Percentiles rank a stretch among this genome's conserved stretches.
Conservation (phyloP, 768 basidiomycete genomes). For the Pleurotus sapidus region DNA sequence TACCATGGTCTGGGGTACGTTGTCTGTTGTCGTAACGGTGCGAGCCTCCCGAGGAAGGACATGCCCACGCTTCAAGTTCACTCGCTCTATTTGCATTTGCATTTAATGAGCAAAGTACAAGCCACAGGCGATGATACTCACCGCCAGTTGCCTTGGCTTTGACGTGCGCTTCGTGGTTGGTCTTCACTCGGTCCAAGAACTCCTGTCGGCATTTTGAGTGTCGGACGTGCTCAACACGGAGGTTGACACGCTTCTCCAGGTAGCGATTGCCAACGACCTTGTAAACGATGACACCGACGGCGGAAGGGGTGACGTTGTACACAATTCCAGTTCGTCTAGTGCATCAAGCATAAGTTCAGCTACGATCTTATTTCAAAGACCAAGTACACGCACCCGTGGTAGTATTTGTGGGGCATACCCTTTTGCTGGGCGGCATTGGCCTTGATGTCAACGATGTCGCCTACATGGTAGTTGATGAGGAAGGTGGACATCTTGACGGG, state of each 20-base stretch:
- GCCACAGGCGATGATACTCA: slow-evolving; percentile 35
- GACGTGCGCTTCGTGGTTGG: slow-evolving; percentile 79
- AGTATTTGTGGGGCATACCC: slow-evolving; percentile 99
- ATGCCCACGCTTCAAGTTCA: slow-evolving; percentile 85
- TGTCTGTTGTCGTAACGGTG: slow-evolving; percentile 68
- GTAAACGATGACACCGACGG: slow-evolving; percentile 96
- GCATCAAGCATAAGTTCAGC: background rate
- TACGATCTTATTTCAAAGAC: background rate
- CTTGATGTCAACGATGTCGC: slow-evolving; percentile 99
- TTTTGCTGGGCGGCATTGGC: slow-evolving; percentile 99
- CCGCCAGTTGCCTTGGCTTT: slow-evolving; percentile 91
- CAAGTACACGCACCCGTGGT: slow-evolving; percentile 75
- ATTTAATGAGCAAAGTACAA: background rate
- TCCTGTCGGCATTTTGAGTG: slow-evolving; percentile 98
- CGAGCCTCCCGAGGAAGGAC: slow-evolving; percentile 76
- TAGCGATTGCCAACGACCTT: slow-evolving; percentile 99
- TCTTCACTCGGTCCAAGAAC: slow-evolving; percentile 94
- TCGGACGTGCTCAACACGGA: slow-evolving; percentile 91
- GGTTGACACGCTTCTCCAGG: slow-evolving; percentile 99
- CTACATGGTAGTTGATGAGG: slow-evolving; percentile 90
- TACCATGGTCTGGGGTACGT: slow-evolving; percentile 89
- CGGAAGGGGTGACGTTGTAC: slow-evolving; percentile 95
- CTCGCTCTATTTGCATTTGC: slow-evolving; percentile 59
- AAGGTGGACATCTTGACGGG: slow-evolving; percentile 88
- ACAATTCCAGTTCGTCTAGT: slow-evolving; percentile 93